These are phyloP conservation scores for Polytrichum formosum DNA, from an alignment of 225 moss, liverwort and hornwort species.

Conservation along the genomic window DNA sequence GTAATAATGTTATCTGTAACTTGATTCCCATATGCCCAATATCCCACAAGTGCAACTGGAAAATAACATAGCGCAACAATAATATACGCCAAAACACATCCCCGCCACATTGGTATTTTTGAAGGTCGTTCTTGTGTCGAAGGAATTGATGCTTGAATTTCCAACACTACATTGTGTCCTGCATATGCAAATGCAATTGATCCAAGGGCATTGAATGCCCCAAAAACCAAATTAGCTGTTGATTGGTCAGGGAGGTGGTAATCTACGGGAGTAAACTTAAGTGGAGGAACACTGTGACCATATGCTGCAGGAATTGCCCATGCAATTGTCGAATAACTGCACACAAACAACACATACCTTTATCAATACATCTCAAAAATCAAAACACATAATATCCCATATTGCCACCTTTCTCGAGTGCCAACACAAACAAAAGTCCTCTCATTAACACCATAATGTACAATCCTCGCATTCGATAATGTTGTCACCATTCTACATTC, in stretches of 20 bases:
- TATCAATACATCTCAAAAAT: too few species aligned
- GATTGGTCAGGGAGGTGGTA: constrained; percentile 33
- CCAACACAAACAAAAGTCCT: too few species aligned
- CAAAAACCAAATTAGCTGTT: constrained; percentile 24
- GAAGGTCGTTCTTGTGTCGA: constrained; percentile 45
- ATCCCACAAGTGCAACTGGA: constrained; percentile 44
- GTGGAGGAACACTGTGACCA: constrained; percentile 35
- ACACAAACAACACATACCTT: not conserved
- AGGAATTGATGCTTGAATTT: constrained; percentile 60
- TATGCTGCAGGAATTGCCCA: constrained; percentile 35
- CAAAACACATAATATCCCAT: too few species aligned
- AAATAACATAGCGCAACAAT: constrained; percentile 62
- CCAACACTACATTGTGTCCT: constrained; percentile 61
- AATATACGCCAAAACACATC: constrained; percentile 43
- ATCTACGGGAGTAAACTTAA: not conserved
- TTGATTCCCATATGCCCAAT: constrained; percentile 53
- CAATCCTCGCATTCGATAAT: too few species aligned
- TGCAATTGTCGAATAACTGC: constrained; percentile 60
- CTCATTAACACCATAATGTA: too few species aligned
- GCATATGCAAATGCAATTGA: constrained; percentile 56
- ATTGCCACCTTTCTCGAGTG: too few species aligned
- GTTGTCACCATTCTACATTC: too few species aligned
- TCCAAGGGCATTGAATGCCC: constrained; percentile 42
- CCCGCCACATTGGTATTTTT: constrained; percentile 59
- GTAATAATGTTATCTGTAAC: constrained; percentile 36